Conservation (phyloP, 352 stramenopile species). For the Phytophthora litchii region DNA sequence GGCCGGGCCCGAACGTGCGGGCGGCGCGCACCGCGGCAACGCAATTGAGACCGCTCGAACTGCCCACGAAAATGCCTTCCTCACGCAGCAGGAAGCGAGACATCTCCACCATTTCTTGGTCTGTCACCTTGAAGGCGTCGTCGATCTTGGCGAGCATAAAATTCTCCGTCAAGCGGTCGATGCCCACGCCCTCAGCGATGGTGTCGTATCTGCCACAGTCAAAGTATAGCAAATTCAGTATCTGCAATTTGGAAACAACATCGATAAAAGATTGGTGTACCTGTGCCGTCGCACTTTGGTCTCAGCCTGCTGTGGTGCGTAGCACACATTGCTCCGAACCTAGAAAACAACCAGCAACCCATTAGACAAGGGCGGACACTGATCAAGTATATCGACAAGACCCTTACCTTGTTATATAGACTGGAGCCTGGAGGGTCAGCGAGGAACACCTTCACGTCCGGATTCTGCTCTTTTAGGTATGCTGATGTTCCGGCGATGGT, state of each 20-base stretch:
- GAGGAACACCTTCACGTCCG: constrained; percentile 91
- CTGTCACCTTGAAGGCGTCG: constrained; percentile 88
- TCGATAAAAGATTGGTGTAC: constrained; percentile 19
- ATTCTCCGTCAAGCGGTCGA: constrained; percentile 97
- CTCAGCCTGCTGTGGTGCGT: constrained; percentile 94
- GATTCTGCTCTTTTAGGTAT: constrained; percentile 93
- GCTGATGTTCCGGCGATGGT: constrained; percentile 96
- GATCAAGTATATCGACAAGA: not conserved
- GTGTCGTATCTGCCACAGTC: constrained; percentile 94
- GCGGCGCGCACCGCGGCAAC: constrained; percentile 79
- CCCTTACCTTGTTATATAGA: constrained; percentile 94
- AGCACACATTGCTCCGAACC: constrained; percentile 95
- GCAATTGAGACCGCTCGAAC: constrained; percentile 87
- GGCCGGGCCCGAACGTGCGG: constrained; percentile 75
- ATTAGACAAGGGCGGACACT: not conserved
- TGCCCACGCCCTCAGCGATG: constrained; percentile 97
- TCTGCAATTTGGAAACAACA: not conserved
- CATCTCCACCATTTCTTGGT: constrained; percentile 98
- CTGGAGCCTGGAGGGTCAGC: constrained; percentile 96
- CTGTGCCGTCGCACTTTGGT: constrained; percentile 91
- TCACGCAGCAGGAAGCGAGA: constrained; percentile 95
- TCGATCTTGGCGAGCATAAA: constrained; percentile 92
- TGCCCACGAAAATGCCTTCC: constrained; percentile 97
- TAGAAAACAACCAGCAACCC: constrained; percentile 13
- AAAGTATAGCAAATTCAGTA: constrained; percentile 1